A percentile compares a stretch with the other conserved stretches of the same genome.
Evolutionary conservation across 306 rosid species (phyloP).

Genomic region (Vigna unguiculata): DNA sequence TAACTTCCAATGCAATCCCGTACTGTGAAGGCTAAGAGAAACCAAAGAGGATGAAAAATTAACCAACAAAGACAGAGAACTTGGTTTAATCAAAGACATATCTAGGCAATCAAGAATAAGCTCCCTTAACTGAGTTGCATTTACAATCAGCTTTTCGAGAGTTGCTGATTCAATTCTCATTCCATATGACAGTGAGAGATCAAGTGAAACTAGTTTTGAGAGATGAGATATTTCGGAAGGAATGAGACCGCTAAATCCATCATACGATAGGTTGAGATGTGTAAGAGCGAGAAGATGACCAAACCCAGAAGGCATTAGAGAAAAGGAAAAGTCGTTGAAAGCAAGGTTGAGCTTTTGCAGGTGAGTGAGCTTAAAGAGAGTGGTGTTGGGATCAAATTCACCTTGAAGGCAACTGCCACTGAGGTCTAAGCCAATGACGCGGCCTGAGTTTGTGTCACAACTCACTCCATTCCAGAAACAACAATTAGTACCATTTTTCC

Average conservation of each 20-base stretch:
- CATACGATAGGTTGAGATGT: neutral
- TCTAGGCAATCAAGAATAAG: neutral
- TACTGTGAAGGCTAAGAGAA: neutral
- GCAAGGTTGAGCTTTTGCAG: conserved; percentile 28
- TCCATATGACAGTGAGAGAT: neutral
- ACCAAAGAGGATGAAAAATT: conserved; percentile 36
- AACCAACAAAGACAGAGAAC: neutral
- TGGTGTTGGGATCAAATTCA: conserved; percentile 4
- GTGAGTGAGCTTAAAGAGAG: conserved; percentile 16
- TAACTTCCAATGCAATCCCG: neutral
- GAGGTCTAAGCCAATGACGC: neutral
- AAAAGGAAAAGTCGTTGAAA: neutral
- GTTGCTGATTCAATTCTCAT: neutral
- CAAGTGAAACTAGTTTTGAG: conserved; percentile 15
- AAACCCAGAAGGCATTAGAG: conserved; percentile 14
- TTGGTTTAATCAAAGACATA: conserved; percentile 4
- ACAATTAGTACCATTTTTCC: conserved; percentile 1
- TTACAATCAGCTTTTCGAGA: conserved; percentile 6
- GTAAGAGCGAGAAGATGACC: conserved; percentile 14
- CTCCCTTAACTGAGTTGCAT: neutral
- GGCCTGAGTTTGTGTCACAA: neutral
- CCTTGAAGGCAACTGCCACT: conserved; percentile 7
- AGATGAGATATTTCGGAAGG: neutral
- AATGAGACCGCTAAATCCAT: neutral
- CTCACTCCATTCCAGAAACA: conserved; percentile 10